Base-by-base conservation (phyloP, 345 rosid species). In the Limnanthes douglasii region DNA sequence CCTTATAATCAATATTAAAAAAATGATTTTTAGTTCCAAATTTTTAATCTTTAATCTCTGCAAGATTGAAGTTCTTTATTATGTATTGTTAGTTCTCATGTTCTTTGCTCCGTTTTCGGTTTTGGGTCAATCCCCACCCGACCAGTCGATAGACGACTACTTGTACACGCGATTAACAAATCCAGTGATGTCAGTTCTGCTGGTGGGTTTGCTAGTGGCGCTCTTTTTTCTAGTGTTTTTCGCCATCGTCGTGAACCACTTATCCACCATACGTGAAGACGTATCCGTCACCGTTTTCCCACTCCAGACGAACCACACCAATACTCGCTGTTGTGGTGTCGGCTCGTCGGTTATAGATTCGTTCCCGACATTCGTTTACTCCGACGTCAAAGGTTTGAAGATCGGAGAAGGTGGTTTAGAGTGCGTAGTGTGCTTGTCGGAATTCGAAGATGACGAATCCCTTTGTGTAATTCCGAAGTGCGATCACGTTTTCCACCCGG, bases 391-490 rank as follows among this genome's bases (percentile, higher is more conserved):
- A 46, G 71, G 55, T 10, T 61, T 64, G 34, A 92, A 85, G 72
- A 65, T 92, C 1, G 93, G 96, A 0, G 75, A 85, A 53, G 80
- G 80, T 0, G 83, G 67, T 31, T 11, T 92, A n/a, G 99, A 92
- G 64, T 92, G 99, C 31, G 99, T 96, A 1, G 93, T 92, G 14
- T 92, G 99, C 41, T 26, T 92, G 34, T 62, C 55, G 39, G 99
- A 92, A 41, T 92, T 92, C 34, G 86, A 92, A 43, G 94, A 81
- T 38, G 71, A 84, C 33, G 95, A 90, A 56, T 70, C 69, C 75
- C 84, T 90, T 69, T 94, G 98, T 65, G 56, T 90, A 25, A 48
- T 90, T 1, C 98, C 98, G 1, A 80, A 76, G 18, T 90, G 98
- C 19, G 81, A 84, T 46, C 95, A 90, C 49, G 98, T 72, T 4